Conservation (phyloP, 257 asterid species). For the Solanum microdontum region DNA sequence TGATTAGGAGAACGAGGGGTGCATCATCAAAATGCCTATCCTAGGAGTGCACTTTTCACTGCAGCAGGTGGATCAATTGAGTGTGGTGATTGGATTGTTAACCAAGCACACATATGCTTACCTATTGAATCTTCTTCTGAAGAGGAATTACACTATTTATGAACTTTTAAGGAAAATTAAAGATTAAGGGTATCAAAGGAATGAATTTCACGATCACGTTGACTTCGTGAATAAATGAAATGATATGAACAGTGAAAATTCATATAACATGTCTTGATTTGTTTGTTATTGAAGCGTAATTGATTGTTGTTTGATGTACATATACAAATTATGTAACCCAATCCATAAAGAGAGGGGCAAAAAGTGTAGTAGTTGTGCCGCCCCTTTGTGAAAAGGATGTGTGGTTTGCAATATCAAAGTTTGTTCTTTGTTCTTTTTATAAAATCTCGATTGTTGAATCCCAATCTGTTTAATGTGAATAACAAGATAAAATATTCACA, state of each 20-base stretch:
- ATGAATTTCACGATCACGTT: background rate
- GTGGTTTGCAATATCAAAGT: background rate
- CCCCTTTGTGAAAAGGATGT: background rate
- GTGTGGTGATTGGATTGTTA: constrained; percentile 2
- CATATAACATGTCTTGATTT: background rate
- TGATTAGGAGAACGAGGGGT: constrained; percentile 11
- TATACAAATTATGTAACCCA: background rate
- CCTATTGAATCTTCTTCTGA: constrained; percentile 15
- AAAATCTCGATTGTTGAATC: background rate
- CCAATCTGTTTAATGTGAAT: background rate
- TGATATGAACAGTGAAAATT: background rate
- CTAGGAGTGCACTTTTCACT: background rate
- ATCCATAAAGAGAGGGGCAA: background rate
- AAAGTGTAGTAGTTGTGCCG: background rate
- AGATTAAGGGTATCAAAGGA: background rate
- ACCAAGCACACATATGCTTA: background rate
- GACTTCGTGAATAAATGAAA: background rate
- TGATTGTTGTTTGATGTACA: background rate
- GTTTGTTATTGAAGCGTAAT: background rate
- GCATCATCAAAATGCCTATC: background rate
- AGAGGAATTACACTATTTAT: background rate
- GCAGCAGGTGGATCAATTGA: constrained; percentile 6
- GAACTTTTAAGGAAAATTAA: background rate
- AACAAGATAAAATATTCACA: background rate
- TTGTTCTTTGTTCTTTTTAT: background rate